These are phyloP conservation scores for Rosa multiflora DNA, from an alignment of 306 rosid species.

Conservation along the genomic window DNA sequence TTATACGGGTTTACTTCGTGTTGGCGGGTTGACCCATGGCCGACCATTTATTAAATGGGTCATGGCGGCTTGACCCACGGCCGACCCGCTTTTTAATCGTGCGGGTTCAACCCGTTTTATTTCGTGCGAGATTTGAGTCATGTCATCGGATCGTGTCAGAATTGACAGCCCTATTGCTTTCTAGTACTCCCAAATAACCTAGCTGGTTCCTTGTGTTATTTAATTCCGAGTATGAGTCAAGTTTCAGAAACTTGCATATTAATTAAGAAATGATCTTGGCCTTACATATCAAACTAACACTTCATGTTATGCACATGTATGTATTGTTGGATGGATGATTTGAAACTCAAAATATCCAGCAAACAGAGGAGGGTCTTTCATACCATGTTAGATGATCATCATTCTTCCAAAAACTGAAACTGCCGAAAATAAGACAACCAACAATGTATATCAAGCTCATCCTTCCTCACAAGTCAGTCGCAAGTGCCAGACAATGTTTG, in stretches of 20 bases:
- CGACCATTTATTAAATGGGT: no score
- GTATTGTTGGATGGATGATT: not conserved
- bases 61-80: no score
- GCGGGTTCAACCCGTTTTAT: no score
- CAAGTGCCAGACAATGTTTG: not conserved
- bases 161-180: not conserved
- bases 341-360: not conserved
- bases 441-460: not conserved
- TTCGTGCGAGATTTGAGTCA: no score
- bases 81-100: no score
- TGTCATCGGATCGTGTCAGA: no score
- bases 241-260: not conserved
- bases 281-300: not conserved
- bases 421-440: not conserved
- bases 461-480: not conserved
- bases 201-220: constrained; percentile 12
- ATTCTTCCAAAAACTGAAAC: not conserved
- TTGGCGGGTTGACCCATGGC: no score
- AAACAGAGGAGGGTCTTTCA: not conserved
- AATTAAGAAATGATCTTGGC: not conserved
- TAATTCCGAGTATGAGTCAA: constrained; percentile 3
- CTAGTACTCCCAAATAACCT: constrained; percentile 10
- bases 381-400: not conserved
- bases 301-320: not conserved
- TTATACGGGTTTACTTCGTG: no score